Evolutionary conservation across 345 rosid genomes (phyloP).

Genomic region (Psidium friedrichsthalianum): DNA sequence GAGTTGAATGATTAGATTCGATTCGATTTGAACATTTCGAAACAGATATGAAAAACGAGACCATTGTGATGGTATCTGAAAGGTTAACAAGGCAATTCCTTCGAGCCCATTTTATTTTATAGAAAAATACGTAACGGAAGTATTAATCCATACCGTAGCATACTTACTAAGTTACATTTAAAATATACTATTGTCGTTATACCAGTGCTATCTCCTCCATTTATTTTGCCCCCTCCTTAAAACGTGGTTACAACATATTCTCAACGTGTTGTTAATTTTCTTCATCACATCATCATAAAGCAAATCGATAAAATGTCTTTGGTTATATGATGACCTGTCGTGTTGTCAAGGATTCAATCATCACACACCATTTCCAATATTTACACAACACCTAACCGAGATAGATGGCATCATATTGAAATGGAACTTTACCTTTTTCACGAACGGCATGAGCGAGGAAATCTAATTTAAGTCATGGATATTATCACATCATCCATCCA

Average conservation of each 20-base stretch:
- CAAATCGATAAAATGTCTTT: not conserved
- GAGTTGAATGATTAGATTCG: too few species aligned
- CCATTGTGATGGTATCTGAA: fast-evolving
- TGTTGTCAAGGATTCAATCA: not conserved
- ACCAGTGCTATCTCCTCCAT: not conserved
- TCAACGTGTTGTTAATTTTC: not conserved
- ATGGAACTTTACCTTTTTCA: not conserved
- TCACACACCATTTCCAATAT: not conserved
- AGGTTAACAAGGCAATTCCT: fast-evolving
- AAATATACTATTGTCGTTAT: not conserved
- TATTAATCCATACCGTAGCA: not conserved
- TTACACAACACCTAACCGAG: not conserved
- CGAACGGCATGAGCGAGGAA: not conserved
- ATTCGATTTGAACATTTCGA: not conserved
- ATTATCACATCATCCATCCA: too few species aligned
- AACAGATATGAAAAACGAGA: not conserved
- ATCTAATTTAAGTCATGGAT: not conserved
- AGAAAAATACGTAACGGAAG: fast-evolving
- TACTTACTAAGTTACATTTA: fast-evolving
- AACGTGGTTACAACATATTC: not conserved
- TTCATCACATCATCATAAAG: not conserved
- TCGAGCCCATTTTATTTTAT: fast-evolving
- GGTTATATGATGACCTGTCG: not conserved
- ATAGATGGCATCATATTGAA: not conserved
- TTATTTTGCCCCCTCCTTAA: not conserved